Evolutionary conservation across 768 basidiomycete species (phyloP), one percentile per base, ranked within the genome.

Genomic region (Mycena rosella): DNA sequence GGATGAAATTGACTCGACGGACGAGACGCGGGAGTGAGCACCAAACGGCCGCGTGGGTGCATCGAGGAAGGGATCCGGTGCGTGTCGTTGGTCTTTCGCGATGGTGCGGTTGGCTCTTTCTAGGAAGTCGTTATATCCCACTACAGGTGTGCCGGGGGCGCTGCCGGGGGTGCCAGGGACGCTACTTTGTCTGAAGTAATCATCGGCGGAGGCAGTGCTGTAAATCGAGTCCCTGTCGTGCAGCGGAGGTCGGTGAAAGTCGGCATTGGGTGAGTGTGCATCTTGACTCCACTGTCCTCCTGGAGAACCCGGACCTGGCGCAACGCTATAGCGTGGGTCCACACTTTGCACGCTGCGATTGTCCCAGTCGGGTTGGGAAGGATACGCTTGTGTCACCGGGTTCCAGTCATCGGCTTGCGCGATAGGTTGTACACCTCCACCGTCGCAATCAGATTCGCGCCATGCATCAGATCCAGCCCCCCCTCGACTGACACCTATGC

Each of bases 1-100:
- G 5, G 94, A 92, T 17, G 93, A 89, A 62, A 97, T 96, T 7
- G 95, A 96, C 74, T 97, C 96, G n/a, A 92, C 89, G 1, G 95
- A 96, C 0, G 91, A 90, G 8, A 88, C 86, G 7, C 95, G 86
- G 45, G 93, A 95, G 76, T 95, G 93, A 14, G 82, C 72, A 58
- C 93, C 93, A 78, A 97, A 96, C 1, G 95, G 94, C 67, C 87
- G 86, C 32, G 79, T 83, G 11, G 94, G 94, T 10, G 88, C 81
- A 38, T 95, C 93, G 48, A 96, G 78, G 84, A 96, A 96, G 1
- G 96, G 96, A 82, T 97, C 96, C 0, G 93, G 93, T 1, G 86
- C 88, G 76, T 91, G 84, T 54, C 84, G 87, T 67, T 94, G 90
- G 69, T 95, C 93, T 71, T 88, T 89, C 9, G 91, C 93, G 59